Evolutionary conservation across 192 early-diverging fungal genomes (phyloP).

Genomic region (Bifiguratus adelaidae): DNA sequence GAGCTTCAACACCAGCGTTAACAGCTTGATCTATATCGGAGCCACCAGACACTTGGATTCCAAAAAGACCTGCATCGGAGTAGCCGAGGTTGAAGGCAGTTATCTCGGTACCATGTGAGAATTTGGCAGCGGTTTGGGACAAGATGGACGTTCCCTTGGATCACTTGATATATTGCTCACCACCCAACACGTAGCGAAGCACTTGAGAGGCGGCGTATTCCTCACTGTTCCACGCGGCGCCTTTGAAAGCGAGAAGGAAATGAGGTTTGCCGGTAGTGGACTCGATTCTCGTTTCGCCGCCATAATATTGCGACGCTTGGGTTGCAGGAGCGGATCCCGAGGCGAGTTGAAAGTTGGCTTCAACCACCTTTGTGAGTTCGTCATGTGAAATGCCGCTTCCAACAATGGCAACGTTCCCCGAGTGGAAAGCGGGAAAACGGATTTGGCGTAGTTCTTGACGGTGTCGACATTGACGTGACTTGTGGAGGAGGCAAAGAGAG

Average conservation of each 20-base stretch:
- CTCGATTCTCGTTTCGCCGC: slow-evolving; percentile 79
- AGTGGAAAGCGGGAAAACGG: slow-evolving; percentile 60
- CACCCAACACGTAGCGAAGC: slow-evolving; percentile 49
- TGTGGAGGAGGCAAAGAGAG: slow-evolving; percentile 70
- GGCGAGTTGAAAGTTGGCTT: slow-evolving; percentile 41
- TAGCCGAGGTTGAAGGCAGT: slow-evolving; percentile 79
- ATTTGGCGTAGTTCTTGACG: slow-evolving; percentile 62
- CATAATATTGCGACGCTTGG: slow-evolving; percentile 57
- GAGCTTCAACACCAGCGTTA: slow-evolving; percentile 41
- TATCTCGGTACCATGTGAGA: slow-evolving; percentile 37
- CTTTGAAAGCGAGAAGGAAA: slow-evolving; percentile 78
- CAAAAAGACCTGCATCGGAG: slow-evolving; percentile 88
- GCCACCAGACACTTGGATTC: slow-evolving; percentile 59
- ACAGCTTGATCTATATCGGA: slow-evolving; percentile 53
- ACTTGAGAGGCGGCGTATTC: slow-evolving; percentile 56
- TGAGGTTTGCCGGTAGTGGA: slow-evolving; percentile 34
- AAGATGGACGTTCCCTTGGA: slow-evolving; percentile 50
- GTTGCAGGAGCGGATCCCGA: slow-evolving; percentile 21
- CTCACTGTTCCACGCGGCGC: slow-evolving; percentile 42
- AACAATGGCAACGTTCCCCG: slow-evolving; percentile 72
- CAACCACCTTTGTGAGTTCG: slow-evolving; percentile 56
- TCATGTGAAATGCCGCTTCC: slow-evolving; percentile 72
- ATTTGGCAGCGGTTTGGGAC: slow-evolving; percentile 44
- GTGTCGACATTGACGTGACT: slow-evolving; percentile 52
- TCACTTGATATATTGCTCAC: slow-evolving; percentile 52